Percentiles rank a stretch among this genome's conserved stretches.
Evolutionary conservation across 306 rosid species (phyloP).

Genomic region (Dalbergia oliveri): DNA sequence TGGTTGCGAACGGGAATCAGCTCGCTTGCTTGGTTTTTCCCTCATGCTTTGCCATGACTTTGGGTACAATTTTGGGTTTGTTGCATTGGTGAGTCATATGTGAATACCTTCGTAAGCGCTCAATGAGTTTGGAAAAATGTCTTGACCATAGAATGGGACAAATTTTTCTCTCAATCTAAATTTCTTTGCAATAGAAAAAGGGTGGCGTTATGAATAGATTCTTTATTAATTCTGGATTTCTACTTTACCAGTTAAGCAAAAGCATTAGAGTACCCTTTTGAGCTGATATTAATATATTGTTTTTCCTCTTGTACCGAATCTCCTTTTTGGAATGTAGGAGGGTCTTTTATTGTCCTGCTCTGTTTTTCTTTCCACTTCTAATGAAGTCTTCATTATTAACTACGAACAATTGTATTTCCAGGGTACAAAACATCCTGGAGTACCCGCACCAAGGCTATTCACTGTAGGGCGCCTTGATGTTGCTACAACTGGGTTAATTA

Average conservation of each 20-base stretch:
- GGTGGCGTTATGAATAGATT: slow-evolving; percentile 6
- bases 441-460: slow-evolving; percentile 78
- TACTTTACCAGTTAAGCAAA: slow-evolving; percentile 1
- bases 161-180: neutral
- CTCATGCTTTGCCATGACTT: neutral
- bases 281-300: slow-evolving; percentile 7
- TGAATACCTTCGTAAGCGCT: too few relatives aligned
- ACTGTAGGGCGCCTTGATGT: slow-evolving; percentile 99
- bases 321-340: slow-evolving; percentile 3
- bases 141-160: neutral
- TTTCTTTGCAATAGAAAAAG: neutral
- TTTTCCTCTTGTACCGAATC: slow-evolving; percentile 22
- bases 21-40: neutral
- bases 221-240: slow-evolving; percentile 4
- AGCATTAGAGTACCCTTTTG: slow-evolving; percentile 14
- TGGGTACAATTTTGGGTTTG: neutral
- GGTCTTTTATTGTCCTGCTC: neutral
- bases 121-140: neutral
- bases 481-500: slow-evolving; percentile 92
- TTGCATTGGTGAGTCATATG: neutral
- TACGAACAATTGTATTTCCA: slow-evolving; percentile 41
- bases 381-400: slow-evolving; percentile 2
- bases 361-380: slow-evolving; percentile 8
- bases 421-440: slow-evolving; percentile 74
- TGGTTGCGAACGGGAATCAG: neutral